Conservation (phyloP, 2,329 filamentous ascomycete genomes). For the Colletotrichum karsti region DNA sequence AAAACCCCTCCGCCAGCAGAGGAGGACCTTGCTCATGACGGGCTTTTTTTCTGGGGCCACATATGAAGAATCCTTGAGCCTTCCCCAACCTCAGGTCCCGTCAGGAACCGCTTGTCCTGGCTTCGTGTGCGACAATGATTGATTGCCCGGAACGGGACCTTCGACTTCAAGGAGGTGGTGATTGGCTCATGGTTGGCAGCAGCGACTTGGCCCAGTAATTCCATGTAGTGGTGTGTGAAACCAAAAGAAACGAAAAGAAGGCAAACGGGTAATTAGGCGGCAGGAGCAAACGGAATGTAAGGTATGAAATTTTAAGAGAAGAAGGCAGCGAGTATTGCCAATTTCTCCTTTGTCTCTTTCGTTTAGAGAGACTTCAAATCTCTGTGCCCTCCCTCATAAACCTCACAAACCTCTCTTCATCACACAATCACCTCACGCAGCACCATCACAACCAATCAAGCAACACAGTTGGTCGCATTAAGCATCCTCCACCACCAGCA, state of each 20-base stretch:
- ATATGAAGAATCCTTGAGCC: not conserved
- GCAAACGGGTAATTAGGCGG: not conserved
- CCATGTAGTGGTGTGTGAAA: not conserved
- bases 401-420: not conserved
- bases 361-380: too few relatives aligned
- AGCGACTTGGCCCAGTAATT: not conserved
- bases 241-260: not conserved
- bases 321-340: too few relatives aligned
- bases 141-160: not conserved
- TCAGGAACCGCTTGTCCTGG: not conserved
- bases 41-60: not conserved
- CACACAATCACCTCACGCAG: not conserved
- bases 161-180: not conserved
- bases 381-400: not conserved
- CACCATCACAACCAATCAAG: not conserved
- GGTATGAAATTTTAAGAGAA: not conserved
- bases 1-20: not conserved
- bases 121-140: slow-evolving; percentile 16
- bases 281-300: not conserved
- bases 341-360: too few relatives aligned
- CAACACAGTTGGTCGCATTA: not conserved
- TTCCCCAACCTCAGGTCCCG: slow-evolving; percentile 5
- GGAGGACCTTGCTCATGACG: not conserved
- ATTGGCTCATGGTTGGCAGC: not conserved
- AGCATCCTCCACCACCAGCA: not conserved